These are phyloP conservation scores for Lanmaoa rubissima DNA, from an alignment of 768 basidiomycete species.

Conservation along the genomic window DNA sequence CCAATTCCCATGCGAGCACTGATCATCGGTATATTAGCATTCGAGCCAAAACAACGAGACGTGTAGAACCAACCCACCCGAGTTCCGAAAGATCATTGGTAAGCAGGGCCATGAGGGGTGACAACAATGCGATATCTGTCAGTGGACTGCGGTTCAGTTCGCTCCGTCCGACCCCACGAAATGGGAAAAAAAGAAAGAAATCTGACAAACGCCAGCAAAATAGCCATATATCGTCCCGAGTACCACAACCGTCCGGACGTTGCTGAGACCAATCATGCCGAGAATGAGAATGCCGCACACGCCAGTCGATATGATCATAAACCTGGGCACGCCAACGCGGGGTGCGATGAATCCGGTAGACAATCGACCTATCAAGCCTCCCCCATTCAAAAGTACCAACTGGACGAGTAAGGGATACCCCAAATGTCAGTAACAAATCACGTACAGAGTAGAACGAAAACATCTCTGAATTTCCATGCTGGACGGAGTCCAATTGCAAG, in stretches of 20 bases:
- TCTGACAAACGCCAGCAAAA: slow-evolving; percentile 43
- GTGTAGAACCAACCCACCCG: slow-evolving; percentile 33
- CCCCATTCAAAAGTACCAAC: slow-evolving; percentile 53
- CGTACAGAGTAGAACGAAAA: slow-evolving; percentile 58
- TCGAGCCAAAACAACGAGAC: neutral
- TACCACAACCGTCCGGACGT: slow-evolving; percentile 34
- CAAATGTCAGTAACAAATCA: neutral
- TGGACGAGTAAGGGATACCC: slow-evolving; percentile 14
- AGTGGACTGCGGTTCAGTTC: neutral
- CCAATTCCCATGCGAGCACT: slow-evolving; percentile 31
- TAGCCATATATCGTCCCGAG: slow-evolving; percentile 47
- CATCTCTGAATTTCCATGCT: slow-evolving; percentile 42
- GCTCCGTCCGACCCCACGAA: neutral
- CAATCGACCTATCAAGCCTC: slow-evolving; percentile 49
- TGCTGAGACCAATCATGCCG: slow-evolving; percentile 41
- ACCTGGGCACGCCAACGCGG: slow-evolving; percentile 42
- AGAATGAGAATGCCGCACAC: slow-evolving; percentile 39
- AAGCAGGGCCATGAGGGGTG: slow-evolving; percentile 43
- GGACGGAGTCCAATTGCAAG: slow-evolving; percentile 51
- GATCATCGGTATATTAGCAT: neutral
- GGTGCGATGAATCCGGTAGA: slow-evolving; percentile 45
- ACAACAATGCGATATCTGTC: slow-evolving; percentile 37
- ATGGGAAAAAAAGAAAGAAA: neutral
- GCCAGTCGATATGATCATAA: slow-evolving; percentile 36
- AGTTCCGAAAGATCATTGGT: slow-evolving; percentile 48